Conservation (phyloP, 768 basidiomycete genomes). For the Tubosaeta brunneosetosa region DNA sequence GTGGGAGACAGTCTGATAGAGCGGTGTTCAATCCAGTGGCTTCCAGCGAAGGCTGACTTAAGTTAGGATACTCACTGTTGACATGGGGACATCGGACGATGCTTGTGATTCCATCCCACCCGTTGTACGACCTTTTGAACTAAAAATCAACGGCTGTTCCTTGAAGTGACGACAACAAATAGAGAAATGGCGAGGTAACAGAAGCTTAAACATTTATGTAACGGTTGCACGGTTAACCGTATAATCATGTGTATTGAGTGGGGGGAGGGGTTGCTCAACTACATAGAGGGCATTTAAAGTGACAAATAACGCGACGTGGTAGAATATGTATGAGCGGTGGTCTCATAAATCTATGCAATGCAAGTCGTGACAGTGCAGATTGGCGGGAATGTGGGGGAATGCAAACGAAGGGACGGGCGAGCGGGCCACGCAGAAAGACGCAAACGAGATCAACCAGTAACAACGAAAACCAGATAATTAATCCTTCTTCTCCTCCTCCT, state of each 20-base stretch:
- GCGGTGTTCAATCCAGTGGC: not conserved
- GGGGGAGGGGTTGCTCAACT: slow-evolving; percentile 20
- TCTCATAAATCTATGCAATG: slow-evolving; percentile 31
- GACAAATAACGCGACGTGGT: slow-evolving; percentile 17
- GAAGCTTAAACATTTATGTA: not conserved
- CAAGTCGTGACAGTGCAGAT: slow-evolving; percentile 5
- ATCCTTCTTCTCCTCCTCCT: slow-evolving; percentile 85
- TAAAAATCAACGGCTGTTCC: not conserved
- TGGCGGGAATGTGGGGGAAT: slow-evolving; percentile 1
- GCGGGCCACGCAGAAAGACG: slow-evolving; percentile 11
- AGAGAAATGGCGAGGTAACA: not conserved
- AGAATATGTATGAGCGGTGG: slow-evolving; percentile 23
- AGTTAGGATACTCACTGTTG: not conserved
- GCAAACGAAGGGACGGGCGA: slow-evolving; percentile 27
- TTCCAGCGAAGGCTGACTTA: not conserved
- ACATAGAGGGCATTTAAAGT: slow-evolving; percentile 9
- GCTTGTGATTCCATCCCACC: slow-evolving; percentile 3
- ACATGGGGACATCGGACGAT: not conserved
- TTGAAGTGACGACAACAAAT: not conserved
- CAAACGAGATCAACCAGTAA: not conserved
- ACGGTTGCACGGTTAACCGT: too few species aligned
- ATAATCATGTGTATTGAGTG: slow-evolving; percentile 18
- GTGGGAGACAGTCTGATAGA: not conserved
- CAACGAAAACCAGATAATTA: slow-evolving; percentile 33
- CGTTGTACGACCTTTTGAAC: not conserved